Evolutionary conservation across 305 asterid genomes (phyloP), one percentile per base, ranked within the genome.

Genomic region (Caryopteris hybrid): DNA sequence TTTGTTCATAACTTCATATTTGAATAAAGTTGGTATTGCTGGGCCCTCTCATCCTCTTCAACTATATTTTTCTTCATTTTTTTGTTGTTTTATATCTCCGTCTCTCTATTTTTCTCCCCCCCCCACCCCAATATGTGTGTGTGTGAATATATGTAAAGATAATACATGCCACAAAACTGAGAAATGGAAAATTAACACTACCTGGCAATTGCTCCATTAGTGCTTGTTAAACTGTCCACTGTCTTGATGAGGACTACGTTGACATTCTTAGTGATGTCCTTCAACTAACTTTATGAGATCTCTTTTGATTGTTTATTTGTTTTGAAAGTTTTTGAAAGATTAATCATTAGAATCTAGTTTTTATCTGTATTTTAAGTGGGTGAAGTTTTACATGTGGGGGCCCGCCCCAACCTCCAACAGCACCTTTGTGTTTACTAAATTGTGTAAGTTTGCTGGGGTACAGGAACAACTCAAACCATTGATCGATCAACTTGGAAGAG

Each of bases 381-480:
- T 56, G 54, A 57, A 39, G 21, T 36, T 46, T 50, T 62, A 18
- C 38, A 18, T 41, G 33, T 51, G 7, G 51, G 61, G 6, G 23
- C 20, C 51, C 16, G n/a, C 7, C 10, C 3, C 31, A 25, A 3
- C 3, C 18, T 45, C 42, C 23, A 13, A 27, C 0, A 6, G 12
- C 22, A n/a, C 38, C 53, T 55, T 13, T 63, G 17, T 63, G 21
- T 48, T 18, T 53, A 21, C 64, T 61, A 62, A 72, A 43, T 66
- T 57, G 25, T 62, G 59, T 27, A 53, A 41, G 52, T 76, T 64
- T 64, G 13, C 48, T 72, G 75, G 74, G 73, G 64, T 83, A 66
- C 81, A 92, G 98, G 86, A 77, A 68, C 99, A 89, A 55, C 87
- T 94, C 60, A 94, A 89, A 77, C 96, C 98, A 53, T 71, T 94